Percentiles rank a stretch among this genome's conserved stretches.
phyloP scores from a whole-genome alignment of 164 flowering plant genomes.

The Saururus chinensis region DNA sequence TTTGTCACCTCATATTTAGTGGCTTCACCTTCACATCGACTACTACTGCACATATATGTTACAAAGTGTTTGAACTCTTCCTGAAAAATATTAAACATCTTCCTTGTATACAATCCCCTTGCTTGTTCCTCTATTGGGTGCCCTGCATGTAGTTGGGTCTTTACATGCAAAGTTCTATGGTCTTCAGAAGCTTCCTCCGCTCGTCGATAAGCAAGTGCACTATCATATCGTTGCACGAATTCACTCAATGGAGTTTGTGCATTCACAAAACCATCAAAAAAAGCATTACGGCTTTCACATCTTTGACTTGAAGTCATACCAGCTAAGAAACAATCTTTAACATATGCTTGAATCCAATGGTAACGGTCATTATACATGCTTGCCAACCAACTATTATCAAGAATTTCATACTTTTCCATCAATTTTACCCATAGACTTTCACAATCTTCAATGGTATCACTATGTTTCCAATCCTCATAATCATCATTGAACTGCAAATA shows the following conservation, averaged over 20 bases:
- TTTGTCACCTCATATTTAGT: not conserved
- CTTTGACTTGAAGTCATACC: not conserved
- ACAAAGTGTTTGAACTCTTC: not conserved
- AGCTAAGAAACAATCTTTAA: not conserved
- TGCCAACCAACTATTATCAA: not conserved
- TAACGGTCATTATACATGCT: not conserved
- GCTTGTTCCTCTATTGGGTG: not conserved
- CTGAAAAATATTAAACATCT: not conserved
- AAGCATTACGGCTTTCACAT: not conserved
- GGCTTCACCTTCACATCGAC: not conserved
- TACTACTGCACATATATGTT: not conserved
- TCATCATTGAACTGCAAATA: not conserved
- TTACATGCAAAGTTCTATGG: not conserved
- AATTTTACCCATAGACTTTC: not conserved
- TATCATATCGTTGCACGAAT: not conserved
- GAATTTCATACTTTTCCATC: too few relatives aligned
- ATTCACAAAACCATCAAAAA: not conserved
- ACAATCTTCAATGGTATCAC: not conserved
- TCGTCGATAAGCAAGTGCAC: not conserved
- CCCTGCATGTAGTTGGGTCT: not conserved
- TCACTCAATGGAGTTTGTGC: not conserved
- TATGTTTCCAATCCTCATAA: not conserved
- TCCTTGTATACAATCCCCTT: not conserved
- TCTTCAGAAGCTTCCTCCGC: not conserved
- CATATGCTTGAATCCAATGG: not conserved